Percentiles rank a stretch among this genome's conserved stretches.
Conservation (phyloP, 108 stramenopile genomes). For the Skeletonema grethae region DNA sequence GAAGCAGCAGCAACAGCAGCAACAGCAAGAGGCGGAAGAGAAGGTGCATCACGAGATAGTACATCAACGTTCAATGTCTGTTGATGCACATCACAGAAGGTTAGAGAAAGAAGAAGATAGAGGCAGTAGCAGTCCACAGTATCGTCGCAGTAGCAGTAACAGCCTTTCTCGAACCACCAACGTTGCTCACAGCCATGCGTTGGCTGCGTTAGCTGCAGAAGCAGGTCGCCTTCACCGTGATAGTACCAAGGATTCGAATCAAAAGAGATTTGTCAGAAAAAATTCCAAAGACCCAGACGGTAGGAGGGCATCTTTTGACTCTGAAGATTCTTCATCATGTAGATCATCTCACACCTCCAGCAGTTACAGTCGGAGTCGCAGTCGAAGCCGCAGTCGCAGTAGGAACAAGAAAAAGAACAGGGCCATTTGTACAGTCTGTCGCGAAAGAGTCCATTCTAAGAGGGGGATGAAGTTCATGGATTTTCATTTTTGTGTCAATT, state of each 20-base stretch:
- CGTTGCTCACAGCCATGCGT: neutral
- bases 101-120: neutral
- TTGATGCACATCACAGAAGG: neutral
- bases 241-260: neutral
- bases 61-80: neutral
- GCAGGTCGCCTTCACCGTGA: conserved; percentile 2
- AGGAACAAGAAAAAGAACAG: conserved; percentile 5
- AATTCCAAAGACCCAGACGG: neutral
- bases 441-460: neutral
- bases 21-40: neutral
- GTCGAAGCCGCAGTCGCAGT: neutral
- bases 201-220: neutral
- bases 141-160: neutral
- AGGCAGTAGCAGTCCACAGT: neutral
- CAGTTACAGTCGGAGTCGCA: neutral
- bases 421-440: conserved; percentile 8
- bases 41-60: neutral
- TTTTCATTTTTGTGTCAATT: conserved; percentile 14
- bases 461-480: conserved; percentile 5
- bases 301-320: neutral
- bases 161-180: neutral
- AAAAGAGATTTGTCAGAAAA: neutral
- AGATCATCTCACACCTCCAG: neutral
- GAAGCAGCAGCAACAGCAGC: conserved; percentile 1
- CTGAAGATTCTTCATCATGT: neutral